These are phyloP conservation scores for Cytospora piceicola DNA, from an alignment of 2,329 filamentous ascomycete genomes.

Conservation along the genomic window DNA sequence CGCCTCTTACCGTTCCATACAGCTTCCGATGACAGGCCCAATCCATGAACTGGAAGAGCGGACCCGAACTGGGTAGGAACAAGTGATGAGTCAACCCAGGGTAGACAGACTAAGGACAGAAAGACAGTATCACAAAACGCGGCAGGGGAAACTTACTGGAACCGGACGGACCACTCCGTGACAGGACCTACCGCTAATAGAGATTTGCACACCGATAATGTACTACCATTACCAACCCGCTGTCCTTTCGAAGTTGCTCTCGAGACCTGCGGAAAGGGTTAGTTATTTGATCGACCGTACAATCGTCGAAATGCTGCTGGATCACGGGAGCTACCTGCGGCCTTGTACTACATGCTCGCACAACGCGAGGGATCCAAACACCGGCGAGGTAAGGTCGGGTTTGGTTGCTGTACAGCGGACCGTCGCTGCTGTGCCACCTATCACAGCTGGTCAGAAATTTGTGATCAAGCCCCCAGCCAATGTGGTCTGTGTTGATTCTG, in stretches of 20 bases:
- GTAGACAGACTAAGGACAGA: background rate
- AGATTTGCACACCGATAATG: background rate
- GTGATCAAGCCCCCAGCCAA: background rate
- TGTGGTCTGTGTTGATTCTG: background rate
- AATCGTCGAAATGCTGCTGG: background rate
- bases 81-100: background rate
- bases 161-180: background rate
- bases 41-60: background rate
- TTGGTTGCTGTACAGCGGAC: constrained; percentile 6
- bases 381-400: background rate
- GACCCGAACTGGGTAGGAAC: background rate
- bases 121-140: background rate
- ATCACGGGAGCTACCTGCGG: background rate
- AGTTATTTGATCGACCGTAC: background rate
- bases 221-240: background rate
- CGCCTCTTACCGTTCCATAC: constrained; percentile 12
- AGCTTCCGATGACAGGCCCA: background rate
- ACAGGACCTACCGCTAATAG: background rate
- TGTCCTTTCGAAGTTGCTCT: background rate
- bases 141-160: background rate
- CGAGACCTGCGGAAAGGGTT: background rate
- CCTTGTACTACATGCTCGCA: background rate
- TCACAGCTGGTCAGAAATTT: background rate
- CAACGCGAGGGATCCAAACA: background rate
- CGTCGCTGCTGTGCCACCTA: constrained; percentile 7